Evolutionary conservation across 1,284 basidiomycete species (phyloP).

Genomic region (Sporisorium sorghi): DNA sequence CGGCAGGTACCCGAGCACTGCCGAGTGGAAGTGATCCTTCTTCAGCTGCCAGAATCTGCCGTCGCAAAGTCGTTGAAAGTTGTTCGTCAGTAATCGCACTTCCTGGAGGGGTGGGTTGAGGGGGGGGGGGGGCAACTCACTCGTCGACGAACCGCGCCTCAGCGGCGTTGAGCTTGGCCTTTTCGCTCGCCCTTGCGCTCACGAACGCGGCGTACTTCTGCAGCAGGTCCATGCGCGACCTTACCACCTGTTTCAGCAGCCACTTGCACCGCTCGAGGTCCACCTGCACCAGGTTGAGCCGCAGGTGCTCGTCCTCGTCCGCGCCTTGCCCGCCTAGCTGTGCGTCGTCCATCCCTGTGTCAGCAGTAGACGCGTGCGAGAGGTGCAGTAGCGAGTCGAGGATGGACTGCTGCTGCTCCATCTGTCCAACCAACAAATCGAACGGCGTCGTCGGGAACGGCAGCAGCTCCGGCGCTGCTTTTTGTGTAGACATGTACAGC

Average conservation of each 20-base stretch:
- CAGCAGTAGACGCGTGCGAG: neutral
- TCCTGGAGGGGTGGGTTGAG: no score
- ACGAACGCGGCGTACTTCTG: conserved; percentile 55
- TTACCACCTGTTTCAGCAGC: conserved; percentile 60
- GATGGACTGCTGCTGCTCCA: conserved; percentile 60
- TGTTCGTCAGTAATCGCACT: conserved; percentile 5
- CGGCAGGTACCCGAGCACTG: conserved; percentile 59
- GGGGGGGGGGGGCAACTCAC: conserved; percentile 22
- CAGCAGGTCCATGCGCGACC: conserved; percentile 54
- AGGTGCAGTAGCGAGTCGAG: conserved; percentile 49
- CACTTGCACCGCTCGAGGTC: conserved; percentile 66
- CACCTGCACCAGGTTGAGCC: conserved; percentile 64
- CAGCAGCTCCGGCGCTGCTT: conserved; percentile 37
- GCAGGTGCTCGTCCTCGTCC: conserved; percentile 64
- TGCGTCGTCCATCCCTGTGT: neutral
- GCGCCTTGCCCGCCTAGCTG: conserved; percentile 5
- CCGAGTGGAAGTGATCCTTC: conserved; percentile 42
- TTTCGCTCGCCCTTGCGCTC: conserved; percentile 16
- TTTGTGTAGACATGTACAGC: conserved; percentile 30
- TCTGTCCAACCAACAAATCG: conserved; percentile 34
- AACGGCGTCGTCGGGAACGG: conserved; percentile 38
- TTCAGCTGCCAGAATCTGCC: conserved; percentile 55
- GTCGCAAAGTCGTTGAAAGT: no score
- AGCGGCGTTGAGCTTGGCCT: conserved; percentile 40
- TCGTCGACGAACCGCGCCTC: conserved; percentile 53